Evolutionary conservation across 148 eudicot genomes (phyloP).

Genomic region (Fallopia convolvulus): DNA sequence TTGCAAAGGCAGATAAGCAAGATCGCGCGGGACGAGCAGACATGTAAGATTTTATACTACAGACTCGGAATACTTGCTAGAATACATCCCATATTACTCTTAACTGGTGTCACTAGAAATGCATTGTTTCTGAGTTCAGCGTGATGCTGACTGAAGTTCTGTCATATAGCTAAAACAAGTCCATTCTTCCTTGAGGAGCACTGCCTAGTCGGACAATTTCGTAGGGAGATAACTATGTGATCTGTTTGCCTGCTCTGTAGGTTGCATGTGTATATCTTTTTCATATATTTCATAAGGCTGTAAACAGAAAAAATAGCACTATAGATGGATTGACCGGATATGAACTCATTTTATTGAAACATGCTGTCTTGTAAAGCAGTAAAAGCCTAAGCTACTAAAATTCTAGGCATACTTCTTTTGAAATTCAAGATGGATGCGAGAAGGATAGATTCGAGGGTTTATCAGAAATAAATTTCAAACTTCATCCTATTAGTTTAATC

Average conservation of each 20-base stretch:
- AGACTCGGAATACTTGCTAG: background rate
- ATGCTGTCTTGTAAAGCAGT: background rate
- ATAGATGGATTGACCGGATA: background rate
- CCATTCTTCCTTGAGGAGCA: background rate
- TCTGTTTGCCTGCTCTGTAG: background rate
- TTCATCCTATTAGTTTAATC: background rate
- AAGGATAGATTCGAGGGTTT: background rate
- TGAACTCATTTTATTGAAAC: background rate
- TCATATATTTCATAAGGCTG: background rate
- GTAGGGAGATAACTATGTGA: background rate
- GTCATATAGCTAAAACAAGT: background rate
- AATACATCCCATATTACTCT: background rate
- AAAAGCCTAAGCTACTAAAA: background rate
- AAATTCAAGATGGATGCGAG: background rate
- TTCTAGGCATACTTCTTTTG: background rate
- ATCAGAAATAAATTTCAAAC: background rate
- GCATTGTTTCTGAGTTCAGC: background rate
- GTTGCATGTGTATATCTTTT: background rate
- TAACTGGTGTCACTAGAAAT: background rate
- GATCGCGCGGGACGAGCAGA: conserved; percentile 95
- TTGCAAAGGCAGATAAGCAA: conserved; percentile 93
- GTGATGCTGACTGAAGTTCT: background rate
- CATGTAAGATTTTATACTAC: conserved; percentile 34
- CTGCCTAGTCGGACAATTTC: background rate
- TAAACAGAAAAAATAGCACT: background rate